Conservation (phyloP, 768 basidiomycete genomes). For the Collybia mongolica region DNA sequence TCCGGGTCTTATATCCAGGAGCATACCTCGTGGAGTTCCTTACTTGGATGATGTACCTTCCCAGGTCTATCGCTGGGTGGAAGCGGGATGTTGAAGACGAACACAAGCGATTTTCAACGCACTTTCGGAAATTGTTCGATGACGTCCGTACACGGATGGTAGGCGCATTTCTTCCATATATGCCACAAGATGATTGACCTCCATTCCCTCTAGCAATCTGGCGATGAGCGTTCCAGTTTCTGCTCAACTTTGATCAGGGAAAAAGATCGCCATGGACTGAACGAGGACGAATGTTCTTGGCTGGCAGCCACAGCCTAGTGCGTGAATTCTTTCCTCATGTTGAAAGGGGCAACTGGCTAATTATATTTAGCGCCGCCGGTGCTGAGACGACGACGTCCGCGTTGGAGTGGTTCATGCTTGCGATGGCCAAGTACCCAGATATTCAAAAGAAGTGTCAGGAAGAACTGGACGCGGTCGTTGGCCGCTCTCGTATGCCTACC, state of each 20-base stretch:
- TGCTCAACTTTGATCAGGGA: background rate
- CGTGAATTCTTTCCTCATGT: background rate
- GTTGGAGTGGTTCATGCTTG: background rate
- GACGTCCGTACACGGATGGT: background rate
- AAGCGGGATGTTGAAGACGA: slow-evolving; percentile 14
- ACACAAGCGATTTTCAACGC: background rate
- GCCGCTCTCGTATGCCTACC: slow-evolving; percentile 24
- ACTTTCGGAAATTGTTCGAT: background rate
- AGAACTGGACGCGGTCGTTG: slow-evolving; percentile 30
- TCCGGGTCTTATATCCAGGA: slow-evolving; percentile 33
- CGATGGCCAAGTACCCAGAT: slow-evolving; percentile 19
- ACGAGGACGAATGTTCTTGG: background rate
- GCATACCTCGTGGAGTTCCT: slow-evolving; percentile 34
- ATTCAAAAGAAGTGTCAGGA: slow-evolving; percentile 28
- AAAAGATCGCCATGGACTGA: background rate
- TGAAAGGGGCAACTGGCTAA: background rate
- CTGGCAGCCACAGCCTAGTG: background rate
- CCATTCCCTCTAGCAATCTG: background rate
- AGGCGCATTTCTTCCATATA: background rate
- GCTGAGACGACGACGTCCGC: background rate
- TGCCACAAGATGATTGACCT: background rate
- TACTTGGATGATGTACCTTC: slow-evolving; percentile 29
- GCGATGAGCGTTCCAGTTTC: background rate
- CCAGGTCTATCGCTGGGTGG: slow-evolving; percentile 25
- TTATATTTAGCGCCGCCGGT: background rate